Evolutionary conservation across 2,329 filamentous ascomycete species (phyloP), one percentile per base, ranked within the genome.

Genomic region (Talaromyces sp.): DNA sequence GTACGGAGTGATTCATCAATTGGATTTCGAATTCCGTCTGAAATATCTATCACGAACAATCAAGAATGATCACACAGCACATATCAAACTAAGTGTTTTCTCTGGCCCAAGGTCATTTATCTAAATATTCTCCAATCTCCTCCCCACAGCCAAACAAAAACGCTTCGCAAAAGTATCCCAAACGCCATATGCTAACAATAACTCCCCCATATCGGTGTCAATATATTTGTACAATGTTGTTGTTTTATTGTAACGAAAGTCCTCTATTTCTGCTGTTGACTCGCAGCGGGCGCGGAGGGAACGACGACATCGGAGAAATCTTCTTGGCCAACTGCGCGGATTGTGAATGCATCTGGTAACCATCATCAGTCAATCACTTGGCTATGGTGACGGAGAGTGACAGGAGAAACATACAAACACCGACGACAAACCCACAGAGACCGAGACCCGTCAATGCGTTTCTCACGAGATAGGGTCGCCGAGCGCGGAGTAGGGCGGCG

Each of bases 221-320:
- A 60, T 37, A 9, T 50, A 61, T 61, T 50, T 62, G 22, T 62
- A 62, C 60, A 62, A 50, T 27, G 24, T 50, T 35, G 50, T 16
- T 35, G 27, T 54, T 52, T 33, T 35, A 57, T 19, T n/a, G 39
- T 2, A 24, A 45, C 3, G 19, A 13, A 19, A 37, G 50, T 22
- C 39, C 14, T 16, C 52, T 56, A 56, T 37, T 56, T 56, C 31
- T 56, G 52, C 43, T 47, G 39, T 49, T 63, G 50, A 13, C 39
- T 47, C 13, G 39, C 19, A 47, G 49, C 37, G 16, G 61, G 89
- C 61, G 85, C 83, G 75, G 92, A 90, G 33, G 95, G 95, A 43
- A 98, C 89, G 75, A 92, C 89, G 72, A 98, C 93, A 76, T 99
- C 95, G 65, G 93, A 91, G 81, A 99, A 99, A 70, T 97, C 92